phyloP scores from a whole-genome alignment of 768 basidiomycete genomes.

The Hebeloma cylindrosporum region DNA sequence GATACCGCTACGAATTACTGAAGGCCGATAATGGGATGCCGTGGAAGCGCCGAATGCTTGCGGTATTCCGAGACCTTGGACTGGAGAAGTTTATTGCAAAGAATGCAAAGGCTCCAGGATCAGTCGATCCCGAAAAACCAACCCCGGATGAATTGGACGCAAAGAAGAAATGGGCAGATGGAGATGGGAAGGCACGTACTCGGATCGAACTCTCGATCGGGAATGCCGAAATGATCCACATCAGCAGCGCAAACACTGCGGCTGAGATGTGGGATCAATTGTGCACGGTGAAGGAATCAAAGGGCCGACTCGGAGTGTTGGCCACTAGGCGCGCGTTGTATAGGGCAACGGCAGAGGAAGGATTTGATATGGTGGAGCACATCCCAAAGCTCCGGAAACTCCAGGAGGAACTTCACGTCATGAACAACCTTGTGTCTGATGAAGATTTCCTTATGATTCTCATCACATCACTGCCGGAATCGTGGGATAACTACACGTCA shows the following conservation, averaged over 20 bases:
- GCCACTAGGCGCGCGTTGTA: conserved; percentile 20
- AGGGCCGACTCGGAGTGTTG: conserved; percentile 18
- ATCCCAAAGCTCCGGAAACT: conserved; percentile 18
- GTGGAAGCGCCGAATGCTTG: no score
- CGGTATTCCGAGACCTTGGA: no score
- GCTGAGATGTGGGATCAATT: conserved; percentile 23
- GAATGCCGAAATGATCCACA: conserved; percentile 23
- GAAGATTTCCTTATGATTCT: conserved; percentile 26
- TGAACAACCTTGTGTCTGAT: conserved; percentile 20
- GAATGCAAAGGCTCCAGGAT: no score
- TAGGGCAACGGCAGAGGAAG: conserved; percentile 17
- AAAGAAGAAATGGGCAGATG: conserved; percentile 16
- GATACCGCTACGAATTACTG: no score
- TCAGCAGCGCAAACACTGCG: conserved; percentile 18
- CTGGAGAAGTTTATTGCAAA: no score
- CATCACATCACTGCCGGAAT: conserved; percentile 24
- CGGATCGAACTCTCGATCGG: conserved; percentile 22
- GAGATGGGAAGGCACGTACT: conserved; percentile 20
- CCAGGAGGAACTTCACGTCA: conserved; percentile 21
- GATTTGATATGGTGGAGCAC: conserved; percentile 6
- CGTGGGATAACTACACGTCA: conserved; percentile 24
- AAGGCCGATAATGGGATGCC: no score
- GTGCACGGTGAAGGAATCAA: conserved; percentile 19
- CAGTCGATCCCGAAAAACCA: neutral
- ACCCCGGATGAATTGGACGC: neutral